Evolutionary conservation across 805 yeast species (phyloP), one percentile per base, ranked within the genome.

Genomic region (Ascoidea rubescens): DNA sequence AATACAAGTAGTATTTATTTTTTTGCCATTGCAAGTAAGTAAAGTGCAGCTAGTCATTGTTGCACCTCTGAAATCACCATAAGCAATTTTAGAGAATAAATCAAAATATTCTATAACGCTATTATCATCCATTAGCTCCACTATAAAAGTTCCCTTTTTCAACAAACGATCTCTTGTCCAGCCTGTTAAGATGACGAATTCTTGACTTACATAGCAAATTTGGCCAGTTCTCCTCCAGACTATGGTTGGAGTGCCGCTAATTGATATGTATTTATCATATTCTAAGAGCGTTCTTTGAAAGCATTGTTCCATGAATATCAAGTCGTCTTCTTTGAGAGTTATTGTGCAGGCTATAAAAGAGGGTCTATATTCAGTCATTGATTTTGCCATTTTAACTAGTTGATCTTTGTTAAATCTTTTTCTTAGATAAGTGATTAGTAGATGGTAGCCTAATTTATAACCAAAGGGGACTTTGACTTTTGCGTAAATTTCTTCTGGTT

Each of bases 141-240:
- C 76, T 10, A 86, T 82, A 60, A 87, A 86, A 5, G 86, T 82
- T 52, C 80, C 74, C 57, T 81, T 81, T 43, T 74, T 74, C 51
- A 89, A 65, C 32, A 91, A 66, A 54, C 82, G 83, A 37, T 80
- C 84, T 58, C 77, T 75, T 5, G 81, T 69, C 97, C 97, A 91
- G 1, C 98, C 97, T 0, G 97, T 88, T 17, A 91, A 70, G 16
- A 87, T 78, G 58, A 93, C 83, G 64, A 91, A 91, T 65, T 91
- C 98, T 57, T 86, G 86, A n/a, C 95, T 95, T 2, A 90, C 95
- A 55, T 90, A 91, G 0, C 96, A 93, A 10, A 91, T 85, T 64
- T 91, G 96, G 6, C 96, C 96, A 1, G 96, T 89, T 51, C 98
- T 74, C 58, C 99, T 72, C 98, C 98, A 91, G 4, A 89, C 91